Evolutionary conservation across 441 rosid genomes (phyloP).

Genomic region (Sinapis alba): DNA sequence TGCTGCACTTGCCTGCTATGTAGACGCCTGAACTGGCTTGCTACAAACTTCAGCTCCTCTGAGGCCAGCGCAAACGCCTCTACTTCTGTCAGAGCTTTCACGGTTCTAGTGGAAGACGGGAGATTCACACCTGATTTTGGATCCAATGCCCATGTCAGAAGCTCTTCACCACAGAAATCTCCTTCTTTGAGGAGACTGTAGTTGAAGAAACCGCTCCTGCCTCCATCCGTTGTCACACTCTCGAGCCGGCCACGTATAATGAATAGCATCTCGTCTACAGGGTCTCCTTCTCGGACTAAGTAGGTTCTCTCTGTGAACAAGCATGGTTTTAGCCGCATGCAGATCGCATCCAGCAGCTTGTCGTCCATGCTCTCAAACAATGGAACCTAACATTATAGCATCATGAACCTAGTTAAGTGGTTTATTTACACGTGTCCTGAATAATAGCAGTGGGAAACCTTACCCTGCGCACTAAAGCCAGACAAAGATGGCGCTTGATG

Average conservation of each 20-base stretch:
- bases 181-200: constrained; percentile 80
- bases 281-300: constrained; percentile 94
- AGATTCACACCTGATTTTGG: constrained; percentile 84
- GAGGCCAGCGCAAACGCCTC: constrained; percentile 90
- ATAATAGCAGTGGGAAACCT: constrained; percentile 34
- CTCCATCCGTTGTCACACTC: constrained; percentile 95
- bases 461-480: constrained; percentile 92
- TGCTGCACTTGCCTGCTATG: constrained; percentile 98
- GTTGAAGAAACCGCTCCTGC: constrained; percentile 95
- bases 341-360: constrained; percentile 90
- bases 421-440: no score
- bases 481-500: constrained; percentile 92
- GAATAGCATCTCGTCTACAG: constrained; percentile 97
- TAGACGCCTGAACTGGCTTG: constrained; percentile 87
- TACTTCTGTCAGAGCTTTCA: constrained; percentile 80
- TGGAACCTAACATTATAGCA: constrained; percentile 63
- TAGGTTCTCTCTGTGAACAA: constrained; percentile 82
- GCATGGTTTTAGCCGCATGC: constrained; percentile 90
- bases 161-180: constrained; percentile 97
- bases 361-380: constrained; percentile 91
- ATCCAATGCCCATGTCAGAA: constrained; percentile 94
- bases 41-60: constrained; percentile 93
- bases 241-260: constrained; percentile 95
- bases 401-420: no score
- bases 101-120: constrained; percentile 93